phyloP scores from a whole-genome alignment of 495 filamentous ascomycete genomes.

The Neurospora sp. region DNA sequence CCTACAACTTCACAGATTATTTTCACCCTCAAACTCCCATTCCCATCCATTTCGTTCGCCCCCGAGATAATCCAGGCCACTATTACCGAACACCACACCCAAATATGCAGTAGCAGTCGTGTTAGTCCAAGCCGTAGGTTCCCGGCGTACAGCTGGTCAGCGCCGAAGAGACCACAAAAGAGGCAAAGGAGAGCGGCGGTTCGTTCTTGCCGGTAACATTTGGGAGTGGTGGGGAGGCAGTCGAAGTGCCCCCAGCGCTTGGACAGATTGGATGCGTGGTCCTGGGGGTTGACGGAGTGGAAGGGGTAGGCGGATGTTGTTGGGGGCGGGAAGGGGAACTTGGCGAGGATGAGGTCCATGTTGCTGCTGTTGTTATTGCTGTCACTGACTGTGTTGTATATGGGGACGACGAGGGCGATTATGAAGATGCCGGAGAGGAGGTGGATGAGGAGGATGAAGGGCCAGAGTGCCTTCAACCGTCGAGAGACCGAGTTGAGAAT shows the following conservation, averaged over 20 bases:
- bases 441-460: not conserved
- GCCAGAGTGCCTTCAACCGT: not conserved
- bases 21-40: not conserved
- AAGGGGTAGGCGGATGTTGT: not conserved
- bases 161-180: not conserved
- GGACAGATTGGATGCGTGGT: not conserved
- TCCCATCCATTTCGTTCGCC: not conserved
- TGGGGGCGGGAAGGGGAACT: not conserved
- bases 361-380: not conserved
- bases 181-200: not conserved
- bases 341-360: not conserved
- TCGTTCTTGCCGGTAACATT: not conserved
- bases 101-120: not conserved
- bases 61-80: accelerated
- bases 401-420: not conserved
- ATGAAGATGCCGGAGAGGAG: not conserved
- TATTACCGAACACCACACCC: not conserved
- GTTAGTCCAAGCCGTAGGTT: not conserved
- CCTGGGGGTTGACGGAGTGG: not conserved
- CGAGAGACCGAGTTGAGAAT: no score
- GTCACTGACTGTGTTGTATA: not conserved
- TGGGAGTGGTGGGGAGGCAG: not conserved
- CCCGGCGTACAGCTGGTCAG: not conserved
- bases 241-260: not conserved
- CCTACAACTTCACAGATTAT: not conserved